Base-by-base conservation (phyloP, 2,329 filamentous ascomycete species). In the Diaporthe aspalathi region DNA sequence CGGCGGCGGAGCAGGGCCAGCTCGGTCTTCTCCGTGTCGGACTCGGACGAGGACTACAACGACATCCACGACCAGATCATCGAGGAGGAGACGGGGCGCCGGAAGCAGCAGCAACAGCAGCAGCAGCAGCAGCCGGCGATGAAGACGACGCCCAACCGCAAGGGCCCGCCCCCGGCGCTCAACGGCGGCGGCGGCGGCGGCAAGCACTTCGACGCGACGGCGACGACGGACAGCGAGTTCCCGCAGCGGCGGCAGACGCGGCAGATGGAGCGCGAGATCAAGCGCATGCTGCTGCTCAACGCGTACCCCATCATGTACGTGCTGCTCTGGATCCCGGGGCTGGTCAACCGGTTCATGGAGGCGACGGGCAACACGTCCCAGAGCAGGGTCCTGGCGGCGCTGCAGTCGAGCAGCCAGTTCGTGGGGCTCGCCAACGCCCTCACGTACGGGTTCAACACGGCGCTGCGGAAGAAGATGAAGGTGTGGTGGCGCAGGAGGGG, bases 221-320 rank as follows among this genome's bases (percentile, higher is more conserved):
- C 17, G 11, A 69, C 67, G 45, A 62, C 54, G 32, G 35, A 38
- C 5, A 60, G 50, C 56, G 68, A 70, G 68, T 76, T 76, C 49
- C 75, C 74, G 24, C 69, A 74, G 32, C 75, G 72, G 20, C 68
- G 50, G 35, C 70, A 72, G 54, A 73, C 75, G 52, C 74, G 70
- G n/a, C 71, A 74, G 49, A 70, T 74, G 29, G 74, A 76, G 72
- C 74, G 70, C 53, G 75, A 78, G 70, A 75, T 80, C 35, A 77
- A 76, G 57, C 77, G 77, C 60, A 78, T 82, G 72, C 76, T 83
- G 24, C 73, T 82, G 9, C 74, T 83, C 63, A 81, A 82, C 67
- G 81, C 79, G 1, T 83, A 82, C 62, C 81, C 81, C 0, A 78
- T 81, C 54, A 77, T 77, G 47, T 82, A 81, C 74, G 78, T 82